A percentile compares a stretch with the other conserved stretches of the same genome.
Evolutionary conservation across 345 rosid genomes (phyloP).

Genomic region (Pugionium cornutum): DNA sequence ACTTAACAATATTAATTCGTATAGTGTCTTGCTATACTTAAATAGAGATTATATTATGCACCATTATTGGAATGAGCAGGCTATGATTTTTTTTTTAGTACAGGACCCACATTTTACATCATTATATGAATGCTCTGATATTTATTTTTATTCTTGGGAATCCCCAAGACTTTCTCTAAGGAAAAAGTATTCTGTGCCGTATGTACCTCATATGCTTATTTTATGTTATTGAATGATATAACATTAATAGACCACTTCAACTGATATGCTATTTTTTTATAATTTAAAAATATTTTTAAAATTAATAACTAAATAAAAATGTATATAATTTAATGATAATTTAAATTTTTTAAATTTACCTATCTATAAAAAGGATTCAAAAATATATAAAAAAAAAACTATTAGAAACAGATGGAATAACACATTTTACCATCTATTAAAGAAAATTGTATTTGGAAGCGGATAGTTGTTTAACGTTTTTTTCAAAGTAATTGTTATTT

Average conservation of each 20-base stretch:
- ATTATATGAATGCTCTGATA: not conserved
- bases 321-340: no score
- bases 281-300: no score
- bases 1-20: no score
- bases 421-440: no score
- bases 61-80: constrained; percentile 41
- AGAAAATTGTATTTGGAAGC: not conserved
- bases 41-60: not conserved
- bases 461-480: constrained; percentile 32
- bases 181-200: not conserved
- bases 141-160: constrained; percentile 20
- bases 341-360: no score
- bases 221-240: not conserved
- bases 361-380: no score
- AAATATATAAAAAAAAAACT: no score
- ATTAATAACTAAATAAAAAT: no score
- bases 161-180: constrained; percentile 33
- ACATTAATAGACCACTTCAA: no score
- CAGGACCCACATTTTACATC: not conserved
- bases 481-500: constrained; percentile 28
- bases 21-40: no score
- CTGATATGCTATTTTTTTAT: no score
- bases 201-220: not conserved
- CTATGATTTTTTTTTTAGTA: not conserved
- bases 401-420: no score